Evolutionary conservation across 805 yeast genomes (phyloP).

Genomic region (Metschnikowia kofuensis): DNA sequence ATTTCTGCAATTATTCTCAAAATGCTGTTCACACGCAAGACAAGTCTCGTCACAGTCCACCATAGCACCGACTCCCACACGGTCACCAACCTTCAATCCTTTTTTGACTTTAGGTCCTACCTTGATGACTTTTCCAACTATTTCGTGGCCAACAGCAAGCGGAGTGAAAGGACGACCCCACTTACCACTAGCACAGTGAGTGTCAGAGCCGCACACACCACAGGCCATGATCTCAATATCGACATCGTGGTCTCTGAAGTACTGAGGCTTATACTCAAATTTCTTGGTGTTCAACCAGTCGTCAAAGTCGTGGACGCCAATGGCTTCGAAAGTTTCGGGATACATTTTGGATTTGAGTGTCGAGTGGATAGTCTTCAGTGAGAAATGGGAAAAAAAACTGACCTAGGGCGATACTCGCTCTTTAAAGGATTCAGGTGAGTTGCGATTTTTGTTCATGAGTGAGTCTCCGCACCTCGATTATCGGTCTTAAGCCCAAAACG

Average conservation of each 20-base stretch:
- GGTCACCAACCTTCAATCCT: slow-evolving; percentile 58
- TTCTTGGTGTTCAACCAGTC: slow-evolving; percentile 19
- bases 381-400: not conserved
- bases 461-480: too few species aligned
- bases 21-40: slow-evolving; percentile 10
- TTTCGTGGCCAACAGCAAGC: slow-evolving; percentile 29
- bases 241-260: slow-evolving; percentile 18
- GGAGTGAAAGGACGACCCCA: slow-evolving; percentile 41
- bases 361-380: not conserved
- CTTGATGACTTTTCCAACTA: slow-evolving; percentile 19
- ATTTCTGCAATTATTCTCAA: slow-evolving; percentile 16
- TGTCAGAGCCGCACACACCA: slow-evolving; percentile 57
- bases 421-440: not conserved
- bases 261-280: slow-evolving; percentile 18
- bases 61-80: slow-evolving; percentile 82
- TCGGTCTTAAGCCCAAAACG: too few species aligned
- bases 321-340: slow-evolving; percentile 18
- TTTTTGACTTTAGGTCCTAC: slow-evolving; percentile 18
- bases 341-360: slow-evolving; percentile 8
- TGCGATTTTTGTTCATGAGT: too few species aligned
- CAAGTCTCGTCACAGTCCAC: slow-evolving; percentile 16
- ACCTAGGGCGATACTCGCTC: too few species aligned
- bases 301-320: slow-evolving; percentile 19
- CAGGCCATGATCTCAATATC: slow-evolving; percentile 18
- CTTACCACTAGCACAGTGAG: slow-evolving; percentile 49